Base-by-base conservation (phyloP, 2,329 filamentous ascomycete species). In the Aspergillus sp. region DNA sequence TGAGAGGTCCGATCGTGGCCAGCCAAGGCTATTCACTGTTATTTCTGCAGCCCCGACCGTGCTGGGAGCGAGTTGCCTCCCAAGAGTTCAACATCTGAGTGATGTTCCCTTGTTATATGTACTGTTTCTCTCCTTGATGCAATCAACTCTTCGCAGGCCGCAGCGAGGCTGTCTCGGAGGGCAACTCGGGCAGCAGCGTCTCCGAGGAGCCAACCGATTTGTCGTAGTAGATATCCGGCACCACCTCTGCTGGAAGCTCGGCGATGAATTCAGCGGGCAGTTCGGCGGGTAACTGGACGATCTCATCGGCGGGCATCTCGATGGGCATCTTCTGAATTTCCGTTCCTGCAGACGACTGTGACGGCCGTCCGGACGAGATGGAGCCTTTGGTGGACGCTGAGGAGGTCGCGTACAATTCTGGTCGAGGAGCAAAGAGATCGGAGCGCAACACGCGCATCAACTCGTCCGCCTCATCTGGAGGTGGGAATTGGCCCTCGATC, bases 371-470 rank as follows among this genome's bases (percentile, higher is more conserved):
- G 5, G 41, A 45, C 5, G 41, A 45, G 5, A 45, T 5, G 2
- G 41, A 45, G 10, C 19, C 41, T 9, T 45, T 45, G 2, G 41
- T 19, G 8, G 41, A 45, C 1, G 10, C 17, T 0, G 41, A 45
- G 4, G 41, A 45, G 4, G 19, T 45, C 10, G 19, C 21, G 10
- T 13, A 45, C 41, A 45, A 45, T 5, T 45, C 41, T 13, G 41
- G 41, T 12, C 41, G 41, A 13, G 41, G 41, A 12, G 41, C 41
- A 4, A 45, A 45, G 10, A 45, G 41, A 23, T 91, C 84, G 45
- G 91, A 91, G 78, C 93, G 94, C 64, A 98, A 83, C 4, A 97
- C 85, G 64, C 83, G 84, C 85, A 96, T 89, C 52, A 99, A 85
- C 6, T 92, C 89, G 41, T 90, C 89, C 2, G 92, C 91, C 62